These are phyloP conservation scores for Sphagnum contortum DNA, from an alignment of 225 moss, liverwort and hornwort genomes.

Conservation along the genomic window DNA sequence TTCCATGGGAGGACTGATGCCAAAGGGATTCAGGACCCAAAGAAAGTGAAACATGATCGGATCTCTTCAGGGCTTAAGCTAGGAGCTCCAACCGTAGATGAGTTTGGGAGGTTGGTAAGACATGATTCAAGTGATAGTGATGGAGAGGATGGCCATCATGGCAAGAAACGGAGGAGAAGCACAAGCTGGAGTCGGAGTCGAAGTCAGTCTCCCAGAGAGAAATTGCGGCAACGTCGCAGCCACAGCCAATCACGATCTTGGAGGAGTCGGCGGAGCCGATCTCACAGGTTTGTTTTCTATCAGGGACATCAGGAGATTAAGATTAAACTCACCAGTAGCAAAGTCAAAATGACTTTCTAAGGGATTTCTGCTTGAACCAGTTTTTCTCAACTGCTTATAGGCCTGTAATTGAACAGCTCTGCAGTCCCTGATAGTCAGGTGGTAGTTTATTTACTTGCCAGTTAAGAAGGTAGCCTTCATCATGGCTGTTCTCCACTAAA, in stretches of 20 bases:
- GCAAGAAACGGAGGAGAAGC: constrained; percentile 47
- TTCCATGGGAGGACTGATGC: too few relatives aligned
- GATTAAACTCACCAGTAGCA: too few relatives aligned
- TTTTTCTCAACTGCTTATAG: too few relatives aligned
- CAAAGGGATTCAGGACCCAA: constrained; percentile 13
- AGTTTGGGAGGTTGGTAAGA: constrained; percentile 67
- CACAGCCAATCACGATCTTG: constrained; percentile 46
- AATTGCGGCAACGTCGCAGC: constrained; percentile 42
- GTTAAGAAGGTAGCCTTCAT: too few relatives aligned
- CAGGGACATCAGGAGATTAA: too few relatives aligned
- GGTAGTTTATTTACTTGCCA: too few relatives aligned
- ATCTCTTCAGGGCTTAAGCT: constrained; percentile 13
- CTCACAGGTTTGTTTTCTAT: constrained; percentile 41
- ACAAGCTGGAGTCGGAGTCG: constrained; percentile 48
- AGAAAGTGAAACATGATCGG: constrained; percentile 3
- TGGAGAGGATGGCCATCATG: constrained; percentile 30
- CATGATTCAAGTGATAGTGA: constrained; percentile 74
- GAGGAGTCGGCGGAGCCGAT: constrained; percentile 59
- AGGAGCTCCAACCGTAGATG: constrained; percentile 56
- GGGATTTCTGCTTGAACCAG: too few relatives aligned
- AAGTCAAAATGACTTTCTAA: too few relatives aligned
- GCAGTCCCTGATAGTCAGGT: too few relatives aligned
- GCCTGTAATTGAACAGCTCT: too few relatives aligned
- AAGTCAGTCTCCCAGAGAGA: constrained; percentile 38
- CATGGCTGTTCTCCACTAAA: too few relatives aligned